Evolutionary conservation across 1,139 yeast genomes (phyloP), one percentile per base, ranked within the genome.

Genomic region (Zygoascus hellenicus): DNA sequence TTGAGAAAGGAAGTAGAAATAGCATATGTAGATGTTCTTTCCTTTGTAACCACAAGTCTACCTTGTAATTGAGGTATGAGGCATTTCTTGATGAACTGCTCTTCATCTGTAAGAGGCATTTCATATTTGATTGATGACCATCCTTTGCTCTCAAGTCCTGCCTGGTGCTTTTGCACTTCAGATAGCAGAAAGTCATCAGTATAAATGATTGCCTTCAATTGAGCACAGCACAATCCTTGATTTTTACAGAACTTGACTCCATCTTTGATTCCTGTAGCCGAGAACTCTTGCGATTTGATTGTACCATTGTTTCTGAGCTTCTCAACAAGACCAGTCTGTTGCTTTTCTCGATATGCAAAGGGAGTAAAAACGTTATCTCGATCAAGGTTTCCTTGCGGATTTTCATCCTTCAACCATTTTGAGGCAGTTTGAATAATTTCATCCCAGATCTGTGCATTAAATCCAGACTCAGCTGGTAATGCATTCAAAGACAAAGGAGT

Each of bases 361-460:
- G 58, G 58, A 7, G 48, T 46, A 14, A 53, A 55, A 11, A 48
- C 29, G 10, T 46, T 45, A 17, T 47, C 43, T 6, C 46, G 34
- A 34, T 53, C 53, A 29, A 55, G 28, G 4, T 46, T 38, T 1
- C 58, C 58, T 11, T 40, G 28, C 14, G 52, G 19, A 10, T 34
- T 15, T 2, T 29, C 14, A 14, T 38, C 35, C 16, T 41, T 46
- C n/a, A 46, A 32, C 43, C 49, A 43, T 14, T 40, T 33, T 7
- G 36, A 31, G 5, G 39, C 40, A 11, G 46, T 37, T 7, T 38
- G 14, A 9, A 19, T 40, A 5, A 50, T 29, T 30, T 36, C 14
- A 7, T 31, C 11, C 51, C 52, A 48, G 9, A 30, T 9, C 15
- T 46, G 34, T 5, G 46, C 31, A 15, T 46, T 46, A 9, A 22